These are phyloP conservation scores for Vigna radiata DNA, from an alignment of 306 rosid genomes.

Conservation along the genomic window DNA sequence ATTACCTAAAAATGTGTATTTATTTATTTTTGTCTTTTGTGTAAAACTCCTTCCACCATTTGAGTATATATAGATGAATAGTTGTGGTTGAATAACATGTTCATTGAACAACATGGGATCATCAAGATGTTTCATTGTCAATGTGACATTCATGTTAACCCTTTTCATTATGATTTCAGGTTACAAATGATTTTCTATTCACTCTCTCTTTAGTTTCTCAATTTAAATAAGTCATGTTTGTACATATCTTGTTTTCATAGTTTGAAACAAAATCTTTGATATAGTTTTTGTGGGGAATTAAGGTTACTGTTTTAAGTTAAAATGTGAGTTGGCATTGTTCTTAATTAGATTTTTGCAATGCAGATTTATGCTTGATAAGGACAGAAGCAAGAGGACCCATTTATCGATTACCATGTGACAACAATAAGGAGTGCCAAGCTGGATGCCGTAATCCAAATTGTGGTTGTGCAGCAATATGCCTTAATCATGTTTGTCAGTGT, in stretches of 20 bases:
- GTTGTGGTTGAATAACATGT: not conserved
- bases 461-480: not conserved
- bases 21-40: not conserved
- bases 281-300: too few species aligned
- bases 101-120: not conserved
- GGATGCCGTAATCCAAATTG: not conserved
- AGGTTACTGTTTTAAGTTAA: too few species aligned
- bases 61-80: not conserved
- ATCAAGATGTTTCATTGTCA: not conserved
- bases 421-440: not conserved
- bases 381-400: slow-evolving; percentile 13
- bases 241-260: too few species aligned
- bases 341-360: not conserved
- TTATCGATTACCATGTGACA: not conserved
- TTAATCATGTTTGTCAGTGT: not conserved
- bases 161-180: not conserved
- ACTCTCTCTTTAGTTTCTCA: not conserved
- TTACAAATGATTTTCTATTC: not conserved
- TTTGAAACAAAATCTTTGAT: too few species aligned
- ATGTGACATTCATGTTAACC: not conserved
- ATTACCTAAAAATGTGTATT: too few species aligned
- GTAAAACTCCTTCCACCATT: not conserved
- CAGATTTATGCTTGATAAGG: not conserved
- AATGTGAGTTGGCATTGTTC: too few species aligned
- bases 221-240: not conserved